Evolutionary conservation across 352 stramenopile genomes (phyloP).

Genomic region (Globisporangium cystogenes): DNA sequence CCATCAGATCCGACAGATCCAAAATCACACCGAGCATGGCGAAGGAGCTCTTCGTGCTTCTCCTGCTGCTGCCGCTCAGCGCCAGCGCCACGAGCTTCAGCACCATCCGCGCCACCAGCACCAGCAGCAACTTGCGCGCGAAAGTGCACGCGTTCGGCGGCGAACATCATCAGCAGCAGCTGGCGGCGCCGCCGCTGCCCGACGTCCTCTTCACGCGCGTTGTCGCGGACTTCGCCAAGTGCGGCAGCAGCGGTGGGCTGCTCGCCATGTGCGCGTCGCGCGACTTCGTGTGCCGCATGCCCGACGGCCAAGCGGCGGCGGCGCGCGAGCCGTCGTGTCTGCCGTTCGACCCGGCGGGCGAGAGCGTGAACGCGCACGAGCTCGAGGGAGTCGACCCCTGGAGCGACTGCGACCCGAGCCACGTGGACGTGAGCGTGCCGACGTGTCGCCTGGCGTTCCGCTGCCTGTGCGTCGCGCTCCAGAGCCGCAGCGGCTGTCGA

Average conservation of each 20-base stretch:
- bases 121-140: too few relatives aligned
- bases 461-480: slow-evolving; percentile 17
- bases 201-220: slow-evolving; percentile 27
- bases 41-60: too few relatives aligned
- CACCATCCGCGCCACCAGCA: not conserved
- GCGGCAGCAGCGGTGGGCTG: slow-evolving; percentile 16
- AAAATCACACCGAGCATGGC: too few relatives aligned
- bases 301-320: slow-evolving; percentile 30
- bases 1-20: too few relatives aligned
- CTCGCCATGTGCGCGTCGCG: slow-evolving; percentile 39
- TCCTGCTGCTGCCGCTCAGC: too few relatives aligned
- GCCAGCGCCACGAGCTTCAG: too few relatives aligned
- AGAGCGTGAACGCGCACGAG: slow-evolving; percentile 29
- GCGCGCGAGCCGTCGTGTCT: slow-evolving; percentile 28
- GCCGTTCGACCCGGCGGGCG: slow-evolving; percentile 24
- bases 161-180: too few relatives aligned
- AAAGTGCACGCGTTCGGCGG: not conserved
- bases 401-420: slow-evolving; percentile 24
- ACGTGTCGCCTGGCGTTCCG: slow-evolving; percentile 37
- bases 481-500: slow-evolving; percentile 13
- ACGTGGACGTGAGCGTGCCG: slow-evolving; percentile 24
- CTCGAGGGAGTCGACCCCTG: slow-evolving; percentile 28
- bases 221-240: slow-evolving; percentile 22
- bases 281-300: slow-evolving; percentile 44
- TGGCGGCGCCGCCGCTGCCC: not conserved